These are phyloP conservation scores for Solanum piurae DNA, from an alignment of 257 asterid species.

Conservation along the genomic window DNA sequence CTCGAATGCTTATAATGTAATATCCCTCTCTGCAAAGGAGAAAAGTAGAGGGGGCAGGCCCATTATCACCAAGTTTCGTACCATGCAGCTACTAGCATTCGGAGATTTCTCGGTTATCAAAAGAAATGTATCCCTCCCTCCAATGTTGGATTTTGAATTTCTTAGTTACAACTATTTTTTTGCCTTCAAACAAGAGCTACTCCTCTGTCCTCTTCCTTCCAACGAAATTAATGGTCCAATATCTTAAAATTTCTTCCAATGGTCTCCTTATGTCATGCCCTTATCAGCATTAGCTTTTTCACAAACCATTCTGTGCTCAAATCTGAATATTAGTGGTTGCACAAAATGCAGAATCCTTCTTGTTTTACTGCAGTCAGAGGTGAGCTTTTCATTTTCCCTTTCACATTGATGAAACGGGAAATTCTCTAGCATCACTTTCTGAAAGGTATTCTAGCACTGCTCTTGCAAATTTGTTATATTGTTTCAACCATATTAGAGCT, in stretches of 20 bases:
- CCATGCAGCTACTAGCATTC: background rate
- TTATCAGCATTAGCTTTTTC: background rate
- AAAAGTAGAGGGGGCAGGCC: background rate
- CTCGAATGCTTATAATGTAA: background rate
- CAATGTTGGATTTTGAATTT: background rate
- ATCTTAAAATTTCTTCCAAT: background rate
- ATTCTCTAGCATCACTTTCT: background rate
- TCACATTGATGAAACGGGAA: background rate
- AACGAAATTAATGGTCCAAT: background rate
- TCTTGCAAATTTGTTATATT: background rate
- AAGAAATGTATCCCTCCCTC: background rate
- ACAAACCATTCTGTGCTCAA: background rate
- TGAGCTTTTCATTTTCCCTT: background rate
- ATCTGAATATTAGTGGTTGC: background rate
- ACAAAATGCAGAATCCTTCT: background rate
- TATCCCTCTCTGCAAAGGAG: background rate
- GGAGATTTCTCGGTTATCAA: background rate
- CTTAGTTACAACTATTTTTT: background rate
- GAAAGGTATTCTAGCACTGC: background rate
- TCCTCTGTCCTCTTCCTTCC: background rate
- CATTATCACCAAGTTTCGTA: background rate
- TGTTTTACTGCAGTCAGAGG: background rate
- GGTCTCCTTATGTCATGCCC: background rate
- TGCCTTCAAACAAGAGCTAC: background rate
- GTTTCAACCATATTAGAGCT: background rate